A percentile compares a stretch with the other conserved stretches of the same genome.
phyloP scores from a whole-genome alignment of 23 red algal species.

The Gracilaria gracilis region DNA sequence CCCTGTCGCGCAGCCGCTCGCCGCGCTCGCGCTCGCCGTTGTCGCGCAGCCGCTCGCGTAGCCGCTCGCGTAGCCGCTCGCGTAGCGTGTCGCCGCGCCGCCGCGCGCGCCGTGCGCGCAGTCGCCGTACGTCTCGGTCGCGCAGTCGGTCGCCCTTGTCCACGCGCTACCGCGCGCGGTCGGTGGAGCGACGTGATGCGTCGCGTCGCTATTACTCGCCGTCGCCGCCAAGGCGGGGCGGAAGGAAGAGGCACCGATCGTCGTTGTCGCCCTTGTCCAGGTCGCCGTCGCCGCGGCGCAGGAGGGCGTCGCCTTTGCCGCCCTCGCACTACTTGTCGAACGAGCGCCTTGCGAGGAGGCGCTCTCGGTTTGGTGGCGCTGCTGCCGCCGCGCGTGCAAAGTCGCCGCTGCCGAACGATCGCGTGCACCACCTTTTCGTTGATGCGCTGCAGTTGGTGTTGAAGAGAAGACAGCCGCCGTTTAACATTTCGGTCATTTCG shows the following conservation, averaged over 20 bases:
- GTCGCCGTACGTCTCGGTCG: not conserved
- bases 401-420: not conserved
- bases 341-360: not conserved
- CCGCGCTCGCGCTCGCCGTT: not conserved
- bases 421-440: not conserved
- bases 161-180: not conserved
- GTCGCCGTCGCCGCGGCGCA: slow-evolving; percentile 15
- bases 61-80: not conserved
- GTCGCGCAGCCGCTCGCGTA: not conserved
- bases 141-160: not conserved
- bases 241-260: not conserved
- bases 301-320: slow-evolving; percentile 7
- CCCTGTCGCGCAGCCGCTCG: not conserved
- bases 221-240: not conserved
- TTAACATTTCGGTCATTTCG: slow-evolving; percentile 46
- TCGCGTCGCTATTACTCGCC: not conserved
- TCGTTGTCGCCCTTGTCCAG: slow-evolving; percentile 3
- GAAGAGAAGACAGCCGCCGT: slow-evolving; percentile 10
- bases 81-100: not conserved
- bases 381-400: not conserved
- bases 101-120: no score
- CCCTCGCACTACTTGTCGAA: not conserved
- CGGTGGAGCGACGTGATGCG: not conserved
- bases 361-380: slow-evolving; percentile 2
- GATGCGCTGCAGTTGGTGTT: slow-evolving; percentile 6